Evolutionary conservation across 2,329 filamentous ascomycete species (phyloP), one percentile per base, ranked within the genome.

Genomic region (Simplicillium sp.): DNA sequence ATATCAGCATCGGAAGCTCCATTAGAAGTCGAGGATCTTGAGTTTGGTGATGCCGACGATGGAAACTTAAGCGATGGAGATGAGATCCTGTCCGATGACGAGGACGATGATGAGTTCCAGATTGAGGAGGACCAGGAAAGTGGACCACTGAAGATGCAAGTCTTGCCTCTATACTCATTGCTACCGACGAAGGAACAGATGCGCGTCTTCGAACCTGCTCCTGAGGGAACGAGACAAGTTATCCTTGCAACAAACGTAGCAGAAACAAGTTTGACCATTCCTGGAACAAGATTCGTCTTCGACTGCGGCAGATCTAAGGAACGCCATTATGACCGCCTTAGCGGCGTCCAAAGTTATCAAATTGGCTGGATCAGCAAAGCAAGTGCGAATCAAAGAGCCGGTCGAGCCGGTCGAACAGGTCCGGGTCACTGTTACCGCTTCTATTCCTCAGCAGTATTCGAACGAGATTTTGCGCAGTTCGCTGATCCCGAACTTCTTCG

Each of bases 311-410:
- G 94, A 38, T 84, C 86, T 29, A 98, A 98, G 60, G 89, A 96
- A 59, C 83, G 90, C 47, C 84, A 82, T 43, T 97, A 92, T 54
- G 86, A 97, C 56, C 73, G 78, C n/a, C 67, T 77, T 11, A 96
- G 85, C 8, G 90, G 90, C 3, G 90, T 98, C 1, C 92, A 98
- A 58, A 95, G 84, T 55, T 98, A 95, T 57, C 85, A 95, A 52
- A 78, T 98, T 40, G 84, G 84, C 33, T 98, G 90, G 87, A 94
- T 97, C 57, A 96, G 89, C 66, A 97, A 98, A 65, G 92, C 92
- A 20, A 94, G 87, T 58, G 90, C 92, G 7, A 85, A 82, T 49
- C 92, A 98, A 62, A 77, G 92, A 58, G 80, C 87, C 44, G 92
- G 92, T 64, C 87, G 92, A 73, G 92, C 92, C 43, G 92, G 94